phyloP scores from a whole-genome alignment of 2,329 filamentous ascomycete species.

The Sporothrix phasma region DNA sequence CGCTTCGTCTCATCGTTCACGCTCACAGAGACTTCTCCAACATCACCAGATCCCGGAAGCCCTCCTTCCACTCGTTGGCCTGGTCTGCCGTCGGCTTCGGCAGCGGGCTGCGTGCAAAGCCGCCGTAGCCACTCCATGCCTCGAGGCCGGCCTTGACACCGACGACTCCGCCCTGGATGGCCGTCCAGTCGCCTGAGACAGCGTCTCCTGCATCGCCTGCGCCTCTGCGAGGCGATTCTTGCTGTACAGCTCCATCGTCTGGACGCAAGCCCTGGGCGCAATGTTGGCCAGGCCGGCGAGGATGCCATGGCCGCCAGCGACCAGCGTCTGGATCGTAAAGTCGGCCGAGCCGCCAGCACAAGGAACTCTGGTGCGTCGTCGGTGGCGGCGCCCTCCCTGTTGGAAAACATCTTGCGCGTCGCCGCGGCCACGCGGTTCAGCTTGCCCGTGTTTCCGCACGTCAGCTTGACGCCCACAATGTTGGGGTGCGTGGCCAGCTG shows the following conservation, averaged over 20 bases:
- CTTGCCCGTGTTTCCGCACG: conserved; percentile 62
- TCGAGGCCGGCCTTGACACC: conserved; percentile 60
- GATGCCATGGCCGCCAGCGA: conserved; percentile 60
- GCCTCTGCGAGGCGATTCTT: conserved; percentile 50
- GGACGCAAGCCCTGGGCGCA: conserved; percentile 54
- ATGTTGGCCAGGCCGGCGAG: conserved; percentile 65
- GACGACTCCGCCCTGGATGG: conserved; percentile 61
- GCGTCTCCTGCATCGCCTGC: conserved; percentile 51
- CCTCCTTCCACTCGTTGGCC: conserved; percentile 42
- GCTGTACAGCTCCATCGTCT: conserved; percentile 50
- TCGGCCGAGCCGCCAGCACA: conserved; percentile 62
- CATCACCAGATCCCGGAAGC: conserved; percentile 41
- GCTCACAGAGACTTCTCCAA: conserved; percentile 42
- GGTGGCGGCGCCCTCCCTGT: neutral
- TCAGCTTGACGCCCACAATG: conserved; percentile 60
- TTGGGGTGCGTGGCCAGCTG: conserved; percentile 51
- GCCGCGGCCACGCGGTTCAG: conserved; percentile 53
- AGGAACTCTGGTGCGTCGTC: conserved; percentile 41
- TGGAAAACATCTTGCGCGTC: conserved; percentile 33
- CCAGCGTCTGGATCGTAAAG: conserved; percentile 58
- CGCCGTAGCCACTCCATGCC: conserved; percentile 58
- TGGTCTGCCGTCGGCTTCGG: conserved; percentile 42
- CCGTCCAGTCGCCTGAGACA: conserved; percentile 61
- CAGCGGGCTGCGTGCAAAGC: conserved; percentile 38
- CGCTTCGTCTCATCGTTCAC: neutral